Evolutionary conservation across 352 stramenopile genomes (phyloP).

Genomic region (Pythium monospermum): DNA sequence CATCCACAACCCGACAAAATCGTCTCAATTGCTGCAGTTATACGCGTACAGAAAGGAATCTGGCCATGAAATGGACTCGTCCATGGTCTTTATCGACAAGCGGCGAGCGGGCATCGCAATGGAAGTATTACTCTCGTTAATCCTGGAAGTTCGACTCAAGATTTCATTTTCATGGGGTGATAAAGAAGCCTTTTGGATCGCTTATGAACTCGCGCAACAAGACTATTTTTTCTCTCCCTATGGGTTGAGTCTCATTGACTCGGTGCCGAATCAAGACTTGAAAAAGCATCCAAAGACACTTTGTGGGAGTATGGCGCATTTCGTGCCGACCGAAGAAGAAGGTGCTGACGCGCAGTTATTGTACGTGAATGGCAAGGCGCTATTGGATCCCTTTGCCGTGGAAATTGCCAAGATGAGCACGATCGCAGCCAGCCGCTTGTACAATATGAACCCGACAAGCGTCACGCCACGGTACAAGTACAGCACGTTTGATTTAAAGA

Average conservation of each 20-base stretch:
- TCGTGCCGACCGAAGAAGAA: conserved; percentile 25
- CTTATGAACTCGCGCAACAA: conserved; percentile 52
- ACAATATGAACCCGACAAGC: conserved; percentile 51
- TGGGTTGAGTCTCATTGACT: conserved; percentile 48
- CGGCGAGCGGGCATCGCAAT: conserved; percentile 28
- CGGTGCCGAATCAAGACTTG: conserved; percentile 45
- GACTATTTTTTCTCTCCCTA: conserved; percentile 70
- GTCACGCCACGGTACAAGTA: conserved; percentile 48
- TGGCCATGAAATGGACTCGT: conserved; percentile 61
- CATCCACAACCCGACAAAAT: conserved; percentile 15
- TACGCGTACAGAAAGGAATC: conserved; percentile 39
- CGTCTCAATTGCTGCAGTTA: conserved; percentile 20
- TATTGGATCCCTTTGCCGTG: conserved; percentile 44
- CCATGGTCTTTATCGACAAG: conserved; percentile 56
- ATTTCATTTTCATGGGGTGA: conserved; percentile 57
- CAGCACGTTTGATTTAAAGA: conserved; percentile 11
- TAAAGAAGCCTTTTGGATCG: conserved; percentile 67
- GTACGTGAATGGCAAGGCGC: conserved; percentile 56
- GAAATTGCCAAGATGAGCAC: conserved; percentile 14
- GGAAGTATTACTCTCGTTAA: conserved; percentile 47
- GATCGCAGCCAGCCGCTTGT: conserved; percentile 30
- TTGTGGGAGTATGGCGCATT: conserved; percentile 70
- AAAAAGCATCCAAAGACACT: conserved; percentile 45
- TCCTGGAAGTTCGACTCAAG: conserved; percentile 45
- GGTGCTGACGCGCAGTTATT: conserved; percentile 30